Conservation (phyloP, 2,329 filamentous ascomycete species). For the Madurella mycetomatis region DNA sequence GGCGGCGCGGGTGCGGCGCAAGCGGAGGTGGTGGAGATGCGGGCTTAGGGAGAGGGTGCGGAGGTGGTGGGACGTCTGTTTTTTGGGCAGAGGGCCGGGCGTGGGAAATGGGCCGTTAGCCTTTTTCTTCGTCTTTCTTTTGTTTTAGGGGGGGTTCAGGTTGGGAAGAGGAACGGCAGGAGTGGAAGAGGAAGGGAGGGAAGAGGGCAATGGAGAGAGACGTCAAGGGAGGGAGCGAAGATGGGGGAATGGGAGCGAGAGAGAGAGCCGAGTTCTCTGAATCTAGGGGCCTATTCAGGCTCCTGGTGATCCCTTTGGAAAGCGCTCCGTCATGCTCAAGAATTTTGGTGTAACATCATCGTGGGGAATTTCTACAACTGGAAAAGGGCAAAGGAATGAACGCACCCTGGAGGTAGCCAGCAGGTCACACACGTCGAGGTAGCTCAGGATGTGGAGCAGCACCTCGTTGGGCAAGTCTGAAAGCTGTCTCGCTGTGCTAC, state of each 20-base stretch:
- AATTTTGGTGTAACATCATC: neutral
- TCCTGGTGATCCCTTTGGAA: too few species aligned
- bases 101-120: neutral
- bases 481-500: slow-evolving; percentile 18
- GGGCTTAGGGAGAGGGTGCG: slow-evolving; percentile 59
- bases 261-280: too few species aligned
- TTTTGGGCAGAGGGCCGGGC: neutral
- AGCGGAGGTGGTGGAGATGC: slow-evolving; percentile 59
- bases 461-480: slow-evolving; percentile 53
- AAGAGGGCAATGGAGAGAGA: neutral
- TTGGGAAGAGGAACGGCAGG: neutral
- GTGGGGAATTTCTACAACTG: neutral
- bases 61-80: slow-evolving; percentile 57
- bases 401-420: slow-evolving; percentile 52
- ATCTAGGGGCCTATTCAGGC: too few species aligned
- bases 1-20: slow-evolving; percentile 50
- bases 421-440: slow-evolving; percentile 54
- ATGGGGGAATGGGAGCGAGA: too few species aligned
- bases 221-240: too few species aligned
- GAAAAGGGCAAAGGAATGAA: slow-evolving; percentile 2
- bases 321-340: neutral
- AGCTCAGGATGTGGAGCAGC: slow-evolving; percentile 51
- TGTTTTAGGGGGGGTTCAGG: neutral
- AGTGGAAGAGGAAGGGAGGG: neutral
- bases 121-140: neutral